A percentile compares a stretch with the other conserved stretches of the same genome.
Evolutionary conservation across 1,139 yeast genomes (phyloP).

Genomic region (Entelexis paramagnoliae): DNA sequence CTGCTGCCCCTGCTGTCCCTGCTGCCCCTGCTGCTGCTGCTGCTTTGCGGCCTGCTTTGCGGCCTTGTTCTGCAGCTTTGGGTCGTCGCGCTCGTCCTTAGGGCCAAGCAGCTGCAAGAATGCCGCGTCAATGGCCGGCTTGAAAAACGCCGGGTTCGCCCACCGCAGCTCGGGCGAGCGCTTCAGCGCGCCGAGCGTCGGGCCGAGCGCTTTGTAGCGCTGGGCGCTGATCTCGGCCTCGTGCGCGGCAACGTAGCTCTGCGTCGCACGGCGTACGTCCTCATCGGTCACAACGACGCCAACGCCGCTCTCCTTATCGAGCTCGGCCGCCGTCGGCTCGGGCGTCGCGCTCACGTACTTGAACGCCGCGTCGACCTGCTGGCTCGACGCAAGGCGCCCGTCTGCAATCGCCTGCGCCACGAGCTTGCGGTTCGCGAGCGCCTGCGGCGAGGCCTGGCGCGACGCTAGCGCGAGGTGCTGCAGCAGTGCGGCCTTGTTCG

Average conservation of each 20-base stretch:
- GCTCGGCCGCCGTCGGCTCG: constrained; percentile 37
- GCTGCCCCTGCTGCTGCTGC: constrained; percentile 28
- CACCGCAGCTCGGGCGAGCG: constrained; percentile 67
- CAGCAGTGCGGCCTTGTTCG: constrained; percentile 49
- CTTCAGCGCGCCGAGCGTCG: constrained; percentile 66
- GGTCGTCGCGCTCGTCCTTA: constrained; percentile 85
- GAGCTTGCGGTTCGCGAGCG: constrained; percentile 36
- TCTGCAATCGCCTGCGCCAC: constrained; percentile 53
- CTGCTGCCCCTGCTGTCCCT: constrained; percentile 25
- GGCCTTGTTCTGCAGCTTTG: constrained; percentile 58
- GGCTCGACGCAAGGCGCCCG: constrained; percentile 52
- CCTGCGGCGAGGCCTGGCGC: constrained; percentile 25
- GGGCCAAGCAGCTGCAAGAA: constrained; percentile 71
- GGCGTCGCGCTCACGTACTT: constrained; percentile 52
- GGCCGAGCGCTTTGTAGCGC: constrained; percentile 70
- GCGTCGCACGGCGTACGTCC: constrained; percentile 50
- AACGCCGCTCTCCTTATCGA: constrained; percentile 65
- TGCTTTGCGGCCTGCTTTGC: constrained; percentile 34
- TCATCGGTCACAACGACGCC: constrained; percentile 63
- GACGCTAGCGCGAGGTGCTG: constrained; percentile 56
- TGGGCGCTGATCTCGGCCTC: constrained; percentile 51
- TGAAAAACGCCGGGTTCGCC: constrained; percentile 82
- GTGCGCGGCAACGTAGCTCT: constrained; percentile 48
- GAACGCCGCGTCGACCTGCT: constrained; percentile 74
- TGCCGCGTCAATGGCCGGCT: constrained; percentile 73